Base-by-base conservation (phyloP, 2,329 filamentous ascomycete species). In the Ophiocordyceps camponoti-leonardi region DNA sequence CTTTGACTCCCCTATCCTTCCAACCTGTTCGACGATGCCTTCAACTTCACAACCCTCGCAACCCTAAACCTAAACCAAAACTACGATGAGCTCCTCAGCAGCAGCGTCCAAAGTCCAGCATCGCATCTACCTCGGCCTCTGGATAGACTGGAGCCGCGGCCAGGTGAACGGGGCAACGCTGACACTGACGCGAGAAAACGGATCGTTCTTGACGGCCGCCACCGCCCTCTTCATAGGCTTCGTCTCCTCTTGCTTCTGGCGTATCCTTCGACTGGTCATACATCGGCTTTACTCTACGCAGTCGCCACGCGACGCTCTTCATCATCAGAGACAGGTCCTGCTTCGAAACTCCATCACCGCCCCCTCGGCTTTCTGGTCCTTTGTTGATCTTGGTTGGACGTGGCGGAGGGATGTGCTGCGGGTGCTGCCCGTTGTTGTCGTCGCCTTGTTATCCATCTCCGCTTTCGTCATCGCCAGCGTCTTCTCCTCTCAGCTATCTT, bases 141-240 rank as follows among this genome's bases (percentile, higher is more conserved):
- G 58, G 42, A 62, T 20, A 12, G 33, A 44, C 43, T 44, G 43
- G 43, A 37, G 20, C 5, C 43, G 43, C 20, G 43, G 43, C 18
- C 13, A 5, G 20, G 31, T 44, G 19, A 37, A 23, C 18, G 43
- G 43, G n/a, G n/a, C n/a, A n/a, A n/a, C n/a, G n/a, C n/a, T n/a
- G n/a, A n/a, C n/a, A n/a, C n/a, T n/a, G n/a, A n/a, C n/a, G n/a
- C n/a, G n/a, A n/a, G n/a, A n/a, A n/a, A n/a, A n/a, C n/a, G n/a
- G n/a, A n/a, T n/a, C n/a, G n/a, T n/a, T n/a, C n/a, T n/a, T n/a
- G n/a, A n/a, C n/a, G n/a, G n/a, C n/a, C n/a, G n/a, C n/a, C n/a
- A n/a, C n/a, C n/a, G n/a, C n/a, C n/a, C n/a, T n/a, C n/a, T n/a
- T n/a, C n/a, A n/a, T n/a, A n/a, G n/a, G n/a, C n/a, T n/a, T n/a